Evolutionary conservation across 208 protist genomes (phyloP).

Genomic region (Acanthamoeba sp.): DNA sequence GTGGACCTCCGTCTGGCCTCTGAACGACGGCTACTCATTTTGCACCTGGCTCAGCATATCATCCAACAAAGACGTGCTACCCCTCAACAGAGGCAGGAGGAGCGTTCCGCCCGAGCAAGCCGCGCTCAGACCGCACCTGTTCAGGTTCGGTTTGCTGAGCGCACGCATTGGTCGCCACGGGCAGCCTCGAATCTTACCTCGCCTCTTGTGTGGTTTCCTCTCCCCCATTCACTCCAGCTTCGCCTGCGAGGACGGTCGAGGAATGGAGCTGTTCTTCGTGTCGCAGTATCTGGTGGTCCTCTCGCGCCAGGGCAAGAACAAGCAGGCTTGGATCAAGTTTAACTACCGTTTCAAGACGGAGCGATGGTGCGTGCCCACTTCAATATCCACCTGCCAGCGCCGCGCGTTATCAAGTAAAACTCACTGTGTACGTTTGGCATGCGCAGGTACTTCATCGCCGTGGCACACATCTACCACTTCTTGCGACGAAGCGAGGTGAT

Average conservation of each 20-base stretch:
- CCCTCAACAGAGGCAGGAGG: not conserved
- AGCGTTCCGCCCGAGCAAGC: not conserved
- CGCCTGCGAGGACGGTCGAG: conserved; percentile 15
- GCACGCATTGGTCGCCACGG: too few species aligned
- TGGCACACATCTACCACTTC: conserved; percentile 69
- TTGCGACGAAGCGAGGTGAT: conserved; percentile 59
- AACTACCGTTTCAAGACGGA: conserved; percentile 61
- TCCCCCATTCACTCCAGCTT: conserved; percentile 26
- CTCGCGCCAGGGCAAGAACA: conserved; percentile 48
- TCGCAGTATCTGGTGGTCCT: conserved; percentile 65
- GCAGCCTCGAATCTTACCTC: not conserved
- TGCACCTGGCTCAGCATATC: conserved; percentile 69
- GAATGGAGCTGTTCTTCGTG: conserved; percentile 66
- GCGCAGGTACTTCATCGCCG: conserved; percentile 64
- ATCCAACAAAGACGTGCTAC: not conserved
- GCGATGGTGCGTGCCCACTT: not conserved
- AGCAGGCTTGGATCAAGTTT: conserved; percentile 57
- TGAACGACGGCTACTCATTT: conserved; percentile 61
- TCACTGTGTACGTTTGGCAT: too few species aligned
- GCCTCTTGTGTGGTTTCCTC: not conserved
- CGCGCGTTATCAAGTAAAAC: too few species aligned
- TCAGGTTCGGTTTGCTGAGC: too few species aligned
- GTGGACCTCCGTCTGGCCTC: conserved; percentile 30
- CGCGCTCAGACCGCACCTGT: not conserved
- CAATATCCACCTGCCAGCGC: not conserved